Base-by-base conservation (phyloP, 2,329 filamentous ascomycete species). In the Trichoderma lentiforme region DNA sequence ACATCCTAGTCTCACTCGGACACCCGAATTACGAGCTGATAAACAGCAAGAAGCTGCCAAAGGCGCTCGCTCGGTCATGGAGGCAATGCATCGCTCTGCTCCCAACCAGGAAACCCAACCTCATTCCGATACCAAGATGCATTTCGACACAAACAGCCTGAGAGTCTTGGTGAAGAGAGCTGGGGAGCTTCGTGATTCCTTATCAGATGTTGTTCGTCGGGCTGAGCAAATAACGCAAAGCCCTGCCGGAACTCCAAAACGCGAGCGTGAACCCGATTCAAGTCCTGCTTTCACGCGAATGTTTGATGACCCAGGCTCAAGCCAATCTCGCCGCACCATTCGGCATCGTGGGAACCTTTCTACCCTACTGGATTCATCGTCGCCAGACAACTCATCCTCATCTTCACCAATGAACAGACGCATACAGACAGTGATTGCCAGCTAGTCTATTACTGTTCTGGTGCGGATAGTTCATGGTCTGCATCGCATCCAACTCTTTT, bases 131-230 rank as follows among this genome's bases (percentile, higher is more conserved):
- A 84, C 85, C 73, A 87, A 87, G 74, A 78, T 91, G 76, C 90
- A 90, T 72, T 92, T 92, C 74, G 90, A 91, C 77, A 91, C 90
- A 6, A 91, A 90, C 74, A 91, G 88, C 78, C 83, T 92, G n/a
- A 89, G 88, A 75, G 88, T 89, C 76, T 82, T 92, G 68, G 90
- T 92, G 47, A 89, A 88, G 77, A 85, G 89, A 72, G 90, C 90
- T 1, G 85, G 87, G 32, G 86, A 88, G 70, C 80, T 92, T 39
- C 86, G 87, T 32, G 88, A 91, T 74, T 82, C 83, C 4, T 81
- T 92, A 26, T 89, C 89, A 0, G 89, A 91, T 70, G 79, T 88
- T 6, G 83, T 92, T 61, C 87, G 89, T 62, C 85, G 84, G 66
- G 87, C 85, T 51, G 89, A 92, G 75, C 84, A 88, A 32, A 83